Evolutionary conservation across 768 basidiomycete genomes (phyloP).

Genomic region (Pisolithus albus): DNA sequence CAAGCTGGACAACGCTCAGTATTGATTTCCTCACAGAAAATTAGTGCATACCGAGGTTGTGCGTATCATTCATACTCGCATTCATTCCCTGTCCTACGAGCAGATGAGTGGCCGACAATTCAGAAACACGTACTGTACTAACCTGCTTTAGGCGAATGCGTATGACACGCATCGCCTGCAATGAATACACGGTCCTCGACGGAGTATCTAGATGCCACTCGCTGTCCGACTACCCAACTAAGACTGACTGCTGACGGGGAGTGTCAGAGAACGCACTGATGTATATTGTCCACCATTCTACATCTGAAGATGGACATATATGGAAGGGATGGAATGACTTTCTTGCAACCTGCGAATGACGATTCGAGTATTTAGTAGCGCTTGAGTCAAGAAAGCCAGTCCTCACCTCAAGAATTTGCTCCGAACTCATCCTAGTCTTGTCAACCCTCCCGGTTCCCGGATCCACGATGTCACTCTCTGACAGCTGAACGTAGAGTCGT

Average conservation of each 20-base stretch:
- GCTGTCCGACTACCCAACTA: conserved; percentile 53
- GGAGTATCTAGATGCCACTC: conserved; percentile 60
- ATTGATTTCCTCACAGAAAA: neutral
- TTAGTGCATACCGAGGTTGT: conserved; percentile 44
- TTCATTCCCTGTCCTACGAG: conserved; percentile 66
- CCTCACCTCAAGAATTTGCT: conserved; percentile 47
- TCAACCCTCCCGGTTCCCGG: conserved; percentile 45
- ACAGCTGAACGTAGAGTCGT: conserved; percentile 65
- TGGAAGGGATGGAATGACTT: conserved; percentile 52
- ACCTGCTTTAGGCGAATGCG: conserved; percentile 64
- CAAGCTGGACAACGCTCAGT: conserved; percentile 25
- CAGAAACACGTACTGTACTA: neutral
- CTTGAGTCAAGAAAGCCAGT: neutral
- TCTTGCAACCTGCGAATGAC: conserved; percentile 40
- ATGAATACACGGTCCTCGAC: conserved; percentile 65
- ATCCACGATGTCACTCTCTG: conserved; percentile 40
- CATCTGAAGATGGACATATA: conserved; percentile 39
- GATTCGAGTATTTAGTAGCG: neutral
- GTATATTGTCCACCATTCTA: conserved; percentile 73
- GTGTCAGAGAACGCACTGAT: conserved; percentile 38
- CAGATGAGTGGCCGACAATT: neutral
- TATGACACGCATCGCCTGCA: conserved; percentile 70
- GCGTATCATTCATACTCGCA: conserved; percentile 64
- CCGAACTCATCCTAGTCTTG: conserved; percentile 43
- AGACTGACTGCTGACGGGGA: neutral